These are phyloP conservation scores for Sungouiozyma intestinalis DNA, from an alignment of 805 yeast genomes.

Conservation along the genomic window DNA sequence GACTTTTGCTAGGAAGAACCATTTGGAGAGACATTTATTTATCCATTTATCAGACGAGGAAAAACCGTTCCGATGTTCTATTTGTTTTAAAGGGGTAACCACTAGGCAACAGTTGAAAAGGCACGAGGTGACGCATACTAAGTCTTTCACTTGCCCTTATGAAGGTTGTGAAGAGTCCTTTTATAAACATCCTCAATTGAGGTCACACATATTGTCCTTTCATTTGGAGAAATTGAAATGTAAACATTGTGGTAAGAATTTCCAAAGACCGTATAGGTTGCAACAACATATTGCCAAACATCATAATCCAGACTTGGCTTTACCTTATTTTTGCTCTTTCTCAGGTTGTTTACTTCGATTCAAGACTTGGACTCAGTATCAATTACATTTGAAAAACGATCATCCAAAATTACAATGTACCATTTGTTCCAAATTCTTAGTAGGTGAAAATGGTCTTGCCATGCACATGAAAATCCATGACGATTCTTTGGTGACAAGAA, in stretches of 20 bases:
- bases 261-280: conserved; percentile 54
- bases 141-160: conserved; percentile 49
- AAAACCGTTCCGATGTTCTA: conserved; percentile 62
- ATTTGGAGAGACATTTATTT: conserved; percentile 60
- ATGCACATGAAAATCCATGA: conserved; percentile 72
- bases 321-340: conserved; percentile 46
- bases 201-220: conserved; percentile 55
- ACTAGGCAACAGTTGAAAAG: conserved; percentile 71
- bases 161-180: conserved; percentile 59
- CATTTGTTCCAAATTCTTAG: conserved; percentile 60
- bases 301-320: conserved; percentile 40
- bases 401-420: conserved; percentile 63
- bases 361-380: conserved; percentile 65
- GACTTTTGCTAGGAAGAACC: conserved; percentile 67
- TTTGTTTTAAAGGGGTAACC: conserved; percentile 76
- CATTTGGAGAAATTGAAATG: conserved; percentile 52
- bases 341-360: conserved; percentile 52
- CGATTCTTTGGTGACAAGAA: conserved; percentile 36
- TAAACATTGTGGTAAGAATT: conserved; percentile 51
- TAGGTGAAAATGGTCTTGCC: conserved; percentile 57
- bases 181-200: conserved; percentile 62
- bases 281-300: conserved; percentile 54
- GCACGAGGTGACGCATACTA: conserved; percentile 74
- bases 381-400: conserved; percentile 54
- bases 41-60: conserved; percentile 44